Base-by-base conservation (phyloP, 2,329 filamentous ascomycete genomes). In the Dactylella cylindrospora region DNA sequence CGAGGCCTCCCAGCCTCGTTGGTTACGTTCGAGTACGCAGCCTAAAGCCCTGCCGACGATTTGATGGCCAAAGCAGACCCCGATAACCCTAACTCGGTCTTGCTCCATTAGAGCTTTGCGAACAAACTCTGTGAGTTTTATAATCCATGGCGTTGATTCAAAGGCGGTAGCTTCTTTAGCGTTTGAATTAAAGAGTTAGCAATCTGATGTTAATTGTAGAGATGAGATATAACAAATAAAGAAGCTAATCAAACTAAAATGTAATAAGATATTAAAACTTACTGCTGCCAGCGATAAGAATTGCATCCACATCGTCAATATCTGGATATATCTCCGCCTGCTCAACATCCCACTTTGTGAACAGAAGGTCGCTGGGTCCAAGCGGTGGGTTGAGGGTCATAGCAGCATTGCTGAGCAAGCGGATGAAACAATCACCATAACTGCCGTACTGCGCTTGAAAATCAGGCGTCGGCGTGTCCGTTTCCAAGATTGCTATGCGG, bases 61-160 rank as follows among this genome's bases (percentile, higher is more conserved):
- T 75, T 95, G 88, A 71, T 94, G 89, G 3, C 89, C 89, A 72
- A 91, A 95, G 73, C 89, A 95, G 12, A 93, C 79, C 8, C 88
- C 89, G 12, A 95, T 77, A n/a, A 90, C 73, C 28, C 82, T 80
- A 5, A 93, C 80, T 0, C 82, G 76, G 20, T 78, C 76, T 65
- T 84, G 79, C 9, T 77, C 76, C 26, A 88, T 76, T 2, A 86
- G 76, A 4, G 74, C 67, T 66, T 78, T 75, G 44, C 77, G 75
- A 0, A 80, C 82, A 69, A 83, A 95, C 1, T 83, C 81, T 13
- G 89, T 84, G 1, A 95, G 78, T 47, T 80, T 82, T 33, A 84
- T 65, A 65, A 93, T 91, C 89, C 89, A 95, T 0, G 84, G 80
- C 44, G 82, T 78, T 67, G 84, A 75, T 64, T 87, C 86, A 70